Conservation (phyloP, 768 basidiomycete species). For the Rhodosporidiobolus sp. region DNA sequence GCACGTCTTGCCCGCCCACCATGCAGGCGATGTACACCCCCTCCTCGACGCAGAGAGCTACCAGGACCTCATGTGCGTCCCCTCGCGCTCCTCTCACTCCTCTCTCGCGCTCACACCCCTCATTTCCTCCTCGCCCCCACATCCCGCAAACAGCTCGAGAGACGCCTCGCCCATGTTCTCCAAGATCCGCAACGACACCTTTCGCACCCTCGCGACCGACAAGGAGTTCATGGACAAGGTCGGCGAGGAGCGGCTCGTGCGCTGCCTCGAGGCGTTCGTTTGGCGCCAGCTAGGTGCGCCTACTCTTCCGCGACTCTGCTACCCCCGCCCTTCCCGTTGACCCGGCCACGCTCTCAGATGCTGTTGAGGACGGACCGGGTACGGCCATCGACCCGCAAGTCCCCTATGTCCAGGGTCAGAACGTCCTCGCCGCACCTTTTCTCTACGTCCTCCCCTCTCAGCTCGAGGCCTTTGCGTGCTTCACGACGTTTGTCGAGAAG, state of each 20-base stretch:
- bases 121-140: background rate
- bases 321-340: background rate
- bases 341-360: background rate
- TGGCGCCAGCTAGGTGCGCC: conserved; percentile 82
- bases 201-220: conserved; percentile 93
- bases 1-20: conserved; percentile 70
- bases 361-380: background rate
- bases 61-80: conserved; percentile 20
- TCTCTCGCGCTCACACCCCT: background rate
- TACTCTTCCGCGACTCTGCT: background rate
- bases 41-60: conserved; percentile 27
- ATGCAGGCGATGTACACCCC: conserved; percentile 3
- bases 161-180: conserved; percentile 78
- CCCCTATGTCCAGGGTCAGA: conserved; percentile 98
- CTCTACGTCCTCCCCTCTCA: conserved; percentile 96
- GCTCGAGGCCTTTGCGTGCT: conserved; percentile 96
- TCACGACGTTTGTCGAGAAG: conserved; percentile 91
- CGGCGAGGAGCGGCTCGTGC: conserved; percentile 91
- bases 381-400: conserved; percentile 17
- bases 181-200: conserved; percentile 95
- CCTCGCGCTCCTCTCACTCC: background rate
- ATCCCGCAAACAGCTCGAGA: background rate
- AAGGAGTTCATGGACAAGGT: conserved; percentile 93
- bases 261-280: conserved; percentile 94
- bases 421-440: conserved; percentile 96